These are phyloP conservation scores for Hemisphaericaspora lyxosophila DNA, from an alignment of 1,139 yeast species.

Conservation along the genomic window DNA sequence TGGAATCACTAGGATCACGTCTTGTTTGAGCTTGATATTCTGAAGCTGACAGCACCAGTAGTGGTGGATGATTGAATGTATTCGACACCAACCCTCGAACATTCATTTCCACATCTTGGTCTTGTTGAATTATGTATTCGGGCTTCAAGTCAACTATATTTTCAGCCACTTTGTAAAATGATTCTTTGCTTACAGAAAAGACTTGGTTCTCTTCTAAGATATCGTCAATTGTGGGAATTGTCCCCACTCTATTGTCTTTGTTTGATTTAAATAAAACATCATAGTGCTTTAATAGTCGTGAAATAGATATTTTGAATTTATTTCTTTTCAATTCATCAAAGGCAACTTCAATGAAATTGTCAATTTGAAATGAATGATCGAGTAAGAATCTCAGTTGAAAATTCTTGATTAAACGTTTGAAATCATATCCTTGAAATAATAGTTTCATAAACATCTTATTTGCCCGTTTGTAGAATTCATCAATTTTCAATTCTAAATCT, in stretches of 20 bases:
- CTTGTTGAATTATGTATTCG: conserved; percentile 45
- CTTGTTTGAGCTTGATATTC: background rate
- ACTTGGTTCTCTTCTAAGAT: conserved; percentile 24
- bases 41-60: background rate
- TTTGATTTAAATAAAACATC: conserved; percentile 16
- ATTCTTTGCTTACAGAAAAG: conserved; percentile 33
- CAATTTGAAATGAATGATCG: conserved; percentile 46
- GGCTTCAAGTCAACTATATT: conserved; percentile 65
- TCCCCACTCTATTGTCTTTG: conserved; percentile 12
- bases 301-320: conserved; percentile 31
- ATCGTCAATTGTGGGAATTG: conserved; percentile 17
- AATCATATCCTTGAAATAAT: conserved; percentile 59
- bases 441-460: conserved; percentile 61
- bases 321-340: conserved; percentile 37
- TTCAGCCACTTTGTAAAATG: conserved; percentile 59
- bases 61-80: background rate
- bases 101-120: conserved; percentile 26
- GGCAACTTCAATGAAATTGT: conserved; percentile 39
- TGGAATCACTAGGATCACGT: background rate
- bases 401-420: conserved; percentile 46
- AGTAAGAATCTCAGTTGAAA: conserved; percentile 57
- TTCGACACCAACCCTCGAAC: background rate
- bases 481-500: conserved; percentile 57
- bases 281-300: conserved; percentile 29
- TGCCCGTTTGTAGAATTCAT: conserved; percentile 67